Evolutionary conservation across 2,329 filamentous ascomycete species (phyloP).

Genomic region (Verticillium isaacii): DNA sequence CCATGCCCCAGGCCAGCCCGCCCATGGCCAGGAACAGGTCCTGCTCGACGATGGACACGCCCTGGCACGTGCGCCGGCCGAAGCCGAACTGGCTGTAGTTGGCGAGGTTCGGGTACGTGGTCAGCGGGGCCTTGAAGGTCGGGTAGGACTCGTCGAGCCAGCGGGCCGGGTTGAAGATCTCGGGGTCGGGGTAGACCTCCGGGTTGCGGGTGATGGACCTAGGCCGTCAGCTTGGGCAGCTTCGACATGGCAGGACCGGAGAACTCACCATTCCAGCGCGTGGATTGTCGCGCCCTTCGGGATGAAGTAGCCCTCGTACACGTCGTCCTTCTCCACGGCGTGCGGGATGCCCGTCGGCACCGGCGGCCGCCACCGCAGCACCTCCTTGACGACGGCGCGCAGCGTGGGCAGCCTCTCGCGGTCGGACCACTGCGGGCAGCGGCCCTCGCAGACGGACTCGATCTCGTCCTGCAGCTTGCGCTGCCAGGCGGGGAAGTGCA

Average conservation of each 20-base stretch:
- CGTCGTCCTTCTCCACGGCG: slow-evolving; percentile 43
- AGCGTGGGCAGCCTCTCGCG: slow-evolving; percentile 30
- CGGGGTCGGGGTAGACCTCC: slow-evolving; percentile 38
- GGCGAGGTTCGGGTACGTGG: slow-evolving; percentile 29
- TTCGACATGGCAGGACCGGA: background rate
- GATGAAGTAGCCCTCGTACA: slow-evolving; percentile 48
- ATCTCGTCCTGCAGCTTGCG: slow-evolving; percentile 31
- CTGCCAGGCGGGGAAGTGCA: slow-evolving; percentile 27
- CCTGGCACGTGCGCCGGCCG: slow-evolving; percentile 44
- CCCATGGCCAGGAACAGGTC: slow-evolving; percentile 35
- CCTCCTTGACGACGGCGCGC: slow-evolving; percentile 36
- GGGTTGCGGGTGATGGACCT: slow-evolving; percentile 25
- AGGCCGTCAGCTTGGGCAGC: background rate
- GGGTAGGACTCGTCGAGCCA: slow-evolving; percentile 36
- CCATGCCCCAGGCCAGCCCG: slow-evolving; percentile 30
- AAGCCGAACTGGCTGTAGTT: slow-evolving; percentile 48
- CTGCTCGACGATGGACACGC: slow-evolving; percentile 35
- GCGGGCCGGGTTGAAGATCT: slow-evolving; percentile 43
- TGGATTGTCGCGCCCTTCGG: slow-evolving; percentile 46
- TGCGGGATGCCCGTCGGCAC: slow-evolving; percentile 53
- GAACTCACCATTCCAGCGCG: slow-evolving; percentile 22
- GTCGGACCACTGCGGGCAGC: slow-evolving; percentile 37
- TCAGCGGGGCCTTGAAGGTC: slow-evolving; percentile 34
- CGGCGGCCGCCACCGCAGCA: slow-evolving; percentile 48
- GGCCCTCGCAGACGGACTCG: slow-evolving; percentile 30